Percentiles rank a stretch among this genome's conserved stretches.
Conservation (phyloP, 345 rosid species). For the Boechera divaricarpa region DNA sequence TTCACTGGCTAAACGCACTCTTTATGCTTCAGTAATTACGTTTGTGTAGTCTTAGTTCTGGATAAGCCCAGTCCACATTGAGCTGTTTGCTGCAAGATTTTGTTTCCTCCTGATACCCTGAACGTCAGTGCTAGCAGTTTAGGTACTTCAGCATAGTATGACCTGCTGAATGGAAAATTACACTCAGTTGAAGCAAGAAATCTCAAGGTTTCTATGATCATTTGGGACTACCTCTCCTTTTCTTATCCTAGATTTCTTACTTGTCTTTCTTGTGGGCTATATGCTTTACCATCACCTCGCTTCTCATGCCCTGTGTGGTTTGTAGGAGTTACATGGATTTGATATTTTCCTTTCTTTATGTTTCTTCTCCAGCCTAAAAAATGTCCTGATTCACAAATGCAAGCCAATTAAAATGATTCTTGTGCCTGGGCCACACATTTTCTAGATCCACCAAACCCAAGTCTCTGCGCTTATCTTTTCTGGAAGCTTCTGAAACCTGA, state of each 20-base stretch:
- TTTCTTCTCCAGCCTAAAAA: slow-evolving; percentile 17
- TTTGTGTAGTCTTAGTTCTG: slow-evolving; percentile 14
- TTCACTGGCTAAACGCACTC: background rate
- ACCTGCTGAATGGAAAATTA: slow-evolving; percentile 11
- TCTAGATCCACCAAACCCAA: slow-evolving; percentile 25
- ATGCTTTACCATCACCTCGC: slow-evolving; percentile 21
- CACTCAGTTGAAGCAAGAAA: slow-evolving; percentile 32
- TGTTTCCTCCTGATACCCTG: slow-evolving; percentile 14
- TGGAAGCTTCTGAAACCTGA: slow-evolving; percentile 38
- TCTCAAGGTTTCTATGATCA: slow-evolving; percentile 1
- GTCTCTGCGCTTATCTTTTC: slow-evolving; percentile 17
- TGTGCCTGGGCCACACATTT: background rate
- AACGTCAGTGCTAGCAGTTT: slow-evolving; percentile 22
- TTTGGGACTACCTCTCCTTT: slow-evolving; percentile 18
- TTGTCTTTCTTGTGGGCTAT: slow-evolving; percentile 30
- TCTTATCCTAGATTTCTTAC: background rate
- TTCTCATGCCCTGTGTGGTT: slow-evolving; percentile 15
- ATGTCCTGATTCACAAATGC: background rate
- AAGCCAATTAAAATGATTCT: background rate
- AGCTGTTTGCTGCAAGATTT: slow-evolving; percentile 33
- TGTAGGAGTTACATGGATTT: slow-evolving; percentile 22
- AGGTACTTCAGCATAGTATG: slow-evolving; percentile 24
- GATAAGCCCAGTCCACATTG: slow-evolving; percentile 7
- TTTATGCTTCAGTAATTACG: slow-evolving; percentile 19
- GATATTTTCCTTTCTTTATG: slow-evolving; percentile 8